phyloP scores from a whole-genome alignment of 768 basidiomycete genomes.

The Cantharellus anzutake region DNA sequence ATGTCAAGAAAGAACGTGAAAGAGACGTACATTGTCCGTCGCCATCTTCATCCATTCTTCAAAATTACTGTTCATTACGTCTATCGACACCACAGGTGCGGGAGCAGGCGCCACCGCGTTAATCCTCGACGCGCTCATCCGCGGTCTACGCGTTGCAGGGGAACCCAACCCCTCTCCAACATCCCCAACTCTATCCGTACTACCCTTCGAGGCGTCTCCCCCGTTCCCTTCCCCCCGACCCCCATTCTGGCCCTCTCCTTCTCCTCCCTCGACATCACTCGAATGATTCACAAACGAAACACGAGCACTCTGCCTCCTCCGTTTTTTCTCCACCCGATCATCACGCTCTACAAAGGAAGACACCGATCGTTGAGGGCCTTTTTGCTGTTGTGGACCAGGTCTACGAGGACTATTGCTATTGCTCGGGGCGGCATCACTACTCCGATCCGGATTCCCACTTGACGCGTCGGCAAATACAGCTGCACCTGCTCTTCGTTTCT shows the following conservation, averaged over 20 bases:
- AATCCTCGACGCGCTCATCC: neutral
- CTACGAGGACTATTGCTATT: too few relatives aligned
- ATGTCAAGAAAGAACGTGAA: neutral
- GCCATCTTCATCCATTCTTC: constrained; percentile 99
- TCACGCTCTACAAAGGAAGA: constrained; percentile 20
- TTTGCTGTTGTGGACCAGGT: too few relatives aligned
- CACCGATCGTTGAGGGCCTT: too few relatives aligned
- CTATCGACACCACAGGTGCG: constrained; percentile 25
- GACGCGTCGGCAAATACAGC: too few relatives aligned
- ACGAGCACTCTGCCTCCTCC: constrained; percentile 50
- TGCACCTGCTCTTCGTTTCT: too few relatives aligned
- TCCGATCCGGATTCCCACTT: too few relatives aligned
- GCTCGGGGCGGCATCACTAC: too few relatives aligned
- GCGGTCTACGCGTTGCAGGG: neutral
- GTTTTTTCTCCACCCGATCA: constrained; percentile 72
- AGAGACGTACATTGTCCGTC: constrained; percentile 72
- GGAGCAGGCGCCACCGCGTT: neutral
- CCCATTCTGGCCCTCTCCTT: neutral
- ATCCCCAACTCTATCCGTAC: neutral
- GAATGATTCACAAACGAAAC: neutral
- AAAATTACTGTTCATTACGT: constrained; percentile 82
- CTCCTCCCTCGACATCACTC: neutral
- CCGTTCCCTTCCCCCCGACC: neutral
- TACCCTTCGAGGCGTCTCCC: neutral
- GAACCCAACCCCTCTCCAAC: neutral